Conservation (phyloP, 176 grass and related monocot genomes). For the Aegilops longissima region DNA sequence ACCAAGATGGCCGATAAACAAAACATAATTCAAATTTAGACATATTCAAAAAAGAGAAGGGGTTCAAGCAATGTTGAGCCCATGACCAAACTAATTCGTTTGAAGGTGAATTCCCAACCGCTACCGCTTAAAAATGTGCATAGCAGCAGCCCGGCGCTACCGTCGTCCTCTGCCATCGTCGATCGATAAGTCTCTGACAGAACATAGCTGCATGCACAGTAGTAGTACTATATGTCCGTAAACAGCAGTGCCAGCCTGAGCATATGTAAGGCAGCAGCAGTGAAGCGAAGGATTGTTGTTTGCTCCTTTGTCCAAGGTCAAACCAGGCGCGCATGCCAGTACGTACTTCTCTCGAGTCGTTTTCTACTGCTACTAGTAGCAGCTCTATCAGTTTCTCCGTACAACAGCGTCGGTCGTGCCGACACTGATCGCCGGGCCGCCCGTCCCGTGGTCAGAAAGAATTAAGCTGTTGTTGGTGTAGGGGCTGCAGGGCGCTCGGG, state of each 20-base stretch:
- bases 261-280: not conserved
- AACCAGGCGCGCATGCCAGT: not conserved
- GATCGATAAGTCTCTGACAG: not conserved
- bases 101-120: not conserved
- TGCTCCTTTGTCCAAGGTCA: slow-evolving; percentile 17
- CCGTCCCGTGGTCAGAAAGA: not conserved
- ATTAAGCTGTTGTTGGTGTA: not conserved
- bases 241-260: not conserved
- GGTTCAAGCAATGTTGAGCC: no score
- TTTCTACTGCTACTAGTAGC: not conserved
- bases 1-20: no score
- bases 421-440: not conserved
- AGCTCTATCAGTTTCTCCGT: no score
- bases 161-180: not conserved
- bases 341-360: slow-evolving; percentile 12
- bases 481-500: not conserved
- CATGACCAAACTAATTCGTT: no score
- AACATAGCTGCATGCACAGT: not conserved
- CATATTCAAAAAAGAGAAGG: no score
- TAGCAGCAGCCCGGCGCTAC: not conserved
- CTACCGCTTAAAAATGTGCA: not conserved
- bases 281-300: not conserved
- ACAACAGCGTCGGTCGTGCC: not conserved
- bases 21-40: no score
- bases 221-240: no score